These are phyloP conservation scores for Fraxinus nigra DNA, from an alignment of 305 asterid genomes.

Conservation along the genomic window DNA sequence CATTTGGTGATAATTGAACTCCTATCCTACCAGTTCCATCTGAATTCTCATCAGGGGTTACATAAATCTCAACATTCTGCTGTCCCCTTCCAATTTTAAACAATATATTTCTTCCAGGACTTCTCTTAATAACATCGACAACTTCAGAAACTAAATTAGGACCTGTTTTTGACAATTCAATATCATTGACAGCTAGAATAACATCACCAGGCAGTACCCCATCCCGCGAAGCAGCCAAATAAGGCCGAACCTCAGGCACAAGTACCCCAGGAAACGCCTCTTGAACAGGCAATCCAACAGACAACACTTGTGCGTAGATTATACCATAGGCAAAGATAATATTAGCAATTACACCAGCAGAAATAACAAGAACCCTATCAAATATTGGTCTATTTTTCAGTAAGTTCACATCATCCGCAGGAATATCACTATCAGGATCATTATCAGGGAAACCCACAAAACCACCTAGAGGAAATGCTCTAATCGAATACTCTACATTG, in stretches of 20 bases:
- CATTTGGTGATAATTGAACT: constrained; percentile 79
- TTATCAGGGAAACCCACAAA: constrained; percentile 97
- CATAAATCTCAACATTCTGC: constrained; percentile 44
- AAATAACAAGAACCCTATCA: constrained; percentile 82
- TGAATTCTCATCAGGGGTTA: constrained; percentile 71
- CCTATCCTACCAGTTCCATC: constrained; percentile 94
- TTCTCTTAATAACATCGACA: constrained; percentile 66
- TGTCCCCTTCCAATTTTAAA: constrained; percentile 61
- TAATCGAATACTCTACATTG: constrained; percentile 82
- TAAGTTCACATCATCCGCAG: constrained; percentile 74
- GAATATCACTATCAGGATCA: constrained; percentile 96
- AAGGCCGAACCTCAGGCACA: constrained; percentile 89
- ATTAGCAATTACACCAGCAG: constrained; percentile 96
- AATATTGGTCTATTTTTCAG: constrained; percentile 81
- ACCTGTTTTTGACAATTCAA: constrained; percentile 48
- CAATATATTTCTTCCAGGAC: constrained; percentile 53
- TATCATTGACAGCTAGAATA: constrained; percentile 62
- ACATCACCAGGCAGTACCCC: constrained; percentile 89
- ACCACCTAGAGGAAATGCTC: constrained; percentile 97
- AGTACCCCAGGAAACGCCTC: constrained; percentile 95
- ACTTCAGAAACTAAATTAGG: constrained; percentile 78
- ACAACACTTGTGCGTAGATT: constrained; percentile 66
- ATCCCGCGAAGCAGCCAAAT: constrained; percentile 82
- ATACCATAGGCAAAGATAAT: constrained; percentile 69
- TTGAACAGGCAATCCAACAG: constrained; percentile 97